Conservation (phyloP, 1,284 basidiomycete species). For the Schizophyllum amplum region DNA sequence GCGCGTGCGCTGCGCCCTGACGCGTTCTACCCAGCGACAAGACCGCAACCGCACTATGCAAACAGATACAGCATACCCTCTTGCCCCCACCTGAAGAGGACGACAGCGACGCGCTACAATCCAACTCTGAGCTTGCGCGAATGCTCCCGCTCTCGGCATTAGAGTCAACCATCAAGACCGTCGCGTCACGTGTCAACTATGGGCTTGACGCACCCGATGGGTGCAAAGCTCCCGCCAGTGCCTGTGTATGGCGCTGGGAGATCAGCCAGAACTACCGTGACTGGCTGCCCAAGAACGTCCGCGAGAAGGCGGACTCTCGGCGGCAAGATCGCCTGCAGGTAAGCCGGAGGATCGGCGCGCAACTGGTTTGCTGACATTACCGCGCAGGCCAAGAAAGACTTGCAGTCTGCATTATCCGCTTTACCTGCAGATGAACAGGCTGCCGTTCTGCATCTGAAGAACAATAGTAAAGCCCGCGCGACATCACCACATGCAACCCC, state of each 20-base stretch:
- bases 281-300: slow-evolving; percentile 64
- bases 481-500: slow-evolving; percentile 15
- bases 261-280: slow-evolving; percentile 47
- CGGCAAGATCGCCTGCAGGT: slow-evolving; percentile 62
- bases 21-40: slow-evolving; percentile 49
- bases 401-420: slow-evolving; percentile 43
- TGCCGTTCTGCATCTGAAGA: slow-evolving; percentile 43
- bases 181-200: slow-evolving; percentile 66
- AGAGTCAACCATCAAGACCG: slow-evolving; percentile 51
- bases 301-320: slow-evolving; percentile 59
- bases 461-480: not conserved
- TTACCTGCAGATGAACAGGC: slow-evolving; percentile 49
- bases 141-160: slow-evolving; percentile 41
- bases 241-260: slow-evolving; percentile 88
- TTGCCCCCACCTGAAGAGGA: slow-evolving; percentile 50
- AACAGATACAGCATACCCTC: slow-evolving; percentile 56
- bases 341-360: slow-evolving; percentile 14
- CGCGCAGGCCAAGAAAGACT: slow-evolving; percentile 51
- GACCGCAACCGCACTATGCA: slow-evolving; percentile 47
- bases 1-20: not conserved
- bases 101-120: slow-evolving; percentile 30
- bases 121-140: slow-evolving; percentile 10
- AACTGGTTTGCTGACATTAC: not conserved
- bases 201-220: slow-evolving; percentile 49
- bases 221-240: slow-evolving; percentile 44